These are phyloP conservation scores for Discostella stelligera DNA, from an alignment of 352 stramenopile genomes.

Conservation along the genomic window DNA sequence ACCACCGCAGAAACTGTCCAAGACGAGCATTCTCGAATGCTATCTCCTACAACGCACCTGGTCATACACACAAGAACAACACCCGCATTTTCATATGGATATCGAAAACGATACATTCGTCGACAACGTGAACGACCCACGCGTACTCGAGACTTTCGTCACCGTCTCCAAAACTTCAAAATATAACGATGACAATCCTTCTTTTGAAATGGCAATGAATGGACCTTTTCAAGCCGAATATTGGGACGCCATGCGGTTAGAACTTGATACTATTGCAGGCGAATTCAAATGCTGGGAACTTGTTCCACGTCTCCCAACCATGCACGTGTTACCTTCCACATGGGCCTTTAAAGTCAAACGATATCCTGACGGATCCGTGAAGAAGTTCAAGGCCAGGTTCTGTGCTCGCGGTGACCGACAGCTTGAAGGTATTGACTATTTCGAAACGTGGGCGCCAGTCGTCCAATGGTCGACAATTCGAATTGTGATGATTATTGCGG, in stretches of 20 bases:
- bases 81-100: slow-evolving; percentile 1
- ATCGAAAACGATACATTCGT: too few species aligned
- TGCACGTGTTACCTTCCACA: slow-evolving; percentile 7
- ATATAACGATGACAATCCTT: not conserved
- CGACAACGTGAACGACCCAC: too few species aligned
- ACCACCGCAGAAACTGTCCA: not conserved
- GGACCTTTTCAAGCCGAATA: too few species aligned
- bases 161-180: not conserved
- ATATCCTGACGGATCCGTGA: not conserved
- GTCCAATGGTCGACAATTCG: slow-evolving; percentile 19
- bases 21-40: not conserved
- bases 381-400: slow-evolving; percentile 36
- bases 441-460: not conserved
- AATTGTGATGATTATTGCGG: slow-evolving; percentile 22
- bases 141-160: not conserved
- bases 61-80: not conserved
- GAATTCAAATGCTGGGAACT: slow-evolving; percentile 22
- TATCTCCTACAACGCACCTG: not conserved
- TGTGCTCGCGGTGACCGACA: slow-evolving; percentile 6
- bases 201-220: too few species aligned
- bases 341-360: too few species aligned
- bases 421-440: not conserved
- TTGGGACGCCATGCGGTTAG: slow-evolving; percentile 3
- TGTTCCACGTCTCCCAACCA: slow-evolving; percentile 7
- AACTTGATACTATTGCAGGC: slow-evolving; percentile 17